Evolutionary conservation across 2,329 filamentous ascomycete genomes (phyloP), one percentile per base, ranked within the genome.

Genomic region (Fusarium setosum): DNA sequence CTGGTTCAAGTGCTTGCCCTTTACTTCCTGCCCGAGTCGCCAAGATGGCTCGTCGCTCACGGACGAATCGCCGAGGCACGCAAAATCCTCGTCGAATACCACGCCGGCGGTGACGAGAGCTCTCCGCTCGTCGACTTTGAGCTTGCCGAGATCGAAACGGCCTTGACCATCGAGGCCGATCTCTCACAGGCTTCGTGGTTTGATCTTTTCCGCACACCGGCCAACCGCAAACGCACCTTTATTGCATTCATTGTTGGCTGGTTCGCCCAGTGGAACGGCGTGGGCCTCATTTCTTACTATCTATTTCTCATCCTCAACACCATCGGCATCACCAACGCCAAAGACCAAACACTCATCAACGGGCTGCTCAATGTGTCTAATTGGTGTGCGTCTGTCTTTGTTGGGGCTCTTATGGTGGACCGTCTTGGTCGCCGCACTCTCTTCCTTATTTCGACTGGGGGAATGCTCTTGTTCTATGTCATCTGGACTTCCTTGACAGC

Each of bases 391-490:
- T 76, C 78, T 55, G 71, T 75, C 1, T 69, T 72, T 8, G 67
- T 61, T 3, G 76, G 76, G 9, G 76, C 78, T 11, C 73, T 75
- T 9, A 71, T 79, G 29, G 76, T 79, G 21, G 77, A 80, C 58
- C 58, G 75, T 3, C 69, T 80, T 6, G 78, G 78, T 6, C 78
- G 78, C 24, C 75, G 77, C 4, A 74, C 74, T 53, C 78, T 80
- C 72, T 61, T 79, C 15, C 73, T 80, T 12, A 68, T 74, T 11
- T 75, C 76, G 12, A 75, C 76, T 1, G 58, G 69, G 3, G 74
- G 2, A 74, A 73, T 15, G 67, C 73, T 12, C 45, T 59, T 9
- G 61, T 68, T n/a, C 6, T 38, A 35, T 7, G 34, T 47, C 5
- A 24, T 24, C 7, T 51, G 47, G 47, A 51, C 47, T 12, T 21